Evolutionary conservation across 169 alveolate genomes (phyloP).

Genomic region (Eimeria brunetti): DNA sequence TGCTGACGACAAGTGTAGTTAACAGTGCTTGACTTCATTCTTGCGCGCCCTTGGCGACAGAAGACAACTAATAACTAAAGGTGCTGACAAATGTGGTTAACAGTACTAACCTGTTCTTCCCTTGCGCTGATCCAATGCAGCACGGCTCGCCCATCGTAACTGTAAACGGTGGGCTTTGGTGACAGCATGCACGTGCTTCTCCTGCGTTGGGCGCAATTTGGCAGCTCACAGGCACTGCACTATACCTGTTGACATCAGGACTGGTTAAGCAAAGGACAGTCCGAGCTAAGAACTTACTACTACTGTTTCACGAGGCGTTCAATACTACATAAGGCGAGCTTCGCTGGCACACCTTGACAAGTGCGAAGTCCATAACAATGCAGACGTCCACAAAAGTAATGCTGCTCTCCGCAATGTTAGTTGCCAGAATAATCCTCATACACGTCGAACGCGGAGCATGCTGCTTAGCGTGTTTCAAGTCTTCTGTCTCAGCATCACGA

Average conservation of each 20-base stretch:
- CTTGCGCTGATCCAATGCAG: slow-evolving; percentile 41
- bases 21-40: background rate
- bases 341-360: slow-evolving; percentile 90
- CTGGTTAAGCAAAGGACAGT: background rate
- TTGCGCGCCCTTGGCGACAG: background rate
- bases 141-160: slow-evolving; percentile 71
- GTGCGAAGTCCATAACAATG: slow-evolving; percentile 94
- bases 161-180: slow-evolving; percentile 28
- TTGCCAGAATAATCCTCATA: slow-evolving; percentile 92
- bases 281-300: background rate
- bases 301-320: background rate
- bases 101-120: slow-evolving; percentile 33
- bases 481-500: slow-evolving; percentile 27
- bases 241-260: too few relatives aligned
- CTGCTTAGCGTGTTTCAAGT: slow-evolving; percentile 28
- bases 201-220: background rate
- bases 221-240: background rate
- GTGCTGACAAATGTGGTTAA: background rate
- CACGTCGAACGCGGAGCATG: background rate
- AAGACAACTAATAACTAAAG: background rate
- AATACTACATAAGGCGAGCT: background rate
- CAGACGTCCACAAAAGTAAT: slow-evolving; percentile 98
- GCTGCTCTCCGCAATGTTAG: slow-evolving; percentile 99
- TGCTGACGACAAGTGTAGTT: background rate
- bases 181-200: slow-evolving; percentile 16